Conservation (phyloP, 352 stramenopile genomes). For the Phytophthora europaea region DNA sequence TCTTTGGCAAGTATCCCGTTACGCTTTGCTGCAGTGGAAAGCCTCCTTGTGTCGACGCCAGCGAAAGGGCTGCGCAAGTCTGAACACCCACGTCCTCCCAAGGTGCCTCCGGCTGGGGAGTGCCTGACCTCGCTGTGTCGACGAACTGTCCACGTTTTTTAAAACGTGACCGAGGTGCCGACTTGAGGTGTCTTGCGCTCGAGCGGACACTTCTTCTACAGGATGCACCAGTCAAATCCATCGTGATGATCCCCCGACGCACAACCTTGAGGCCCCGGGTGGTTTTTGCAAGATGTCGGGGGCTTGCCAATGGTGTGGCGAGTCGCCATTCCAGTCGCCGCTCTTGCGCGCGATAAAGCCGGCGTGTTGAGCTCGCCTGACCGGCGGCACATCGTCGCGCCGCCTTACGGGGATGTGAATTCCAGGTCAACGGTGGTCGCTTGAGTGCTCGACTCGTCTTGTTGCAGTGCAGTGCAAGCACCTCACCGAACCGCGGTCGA, state of each 20-base stretch:
- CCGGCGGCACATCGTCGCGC: slow-evolving; percentile 29
- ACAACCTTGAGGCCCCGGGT: slow-evolving; percentile 29
- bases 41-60: slow-evolving; percentile 14
- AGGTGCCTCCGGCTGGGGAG: slow-evolving; percentile 4
- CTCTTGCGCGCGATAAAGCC: slow-evolving; percentile 25
- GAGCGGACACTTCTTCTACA: slow-evolving; percentile 31
- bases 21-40: slow-evolving; percentile 28
- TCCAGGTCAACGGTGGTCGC: slow-evolving; percentile 1
- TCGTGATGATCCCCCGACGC: slow-evolving; percentile 12
- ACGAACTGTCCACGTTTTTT: slow-evolving; percentile 1
- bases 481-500: slow-evolving; percentile 24
- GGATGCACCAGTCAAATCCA: slow-evolving; percentile 30
- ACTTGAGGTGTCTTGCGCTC: too few species aligned
- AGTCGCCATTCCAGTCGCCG: slow-evolving; percentile 13
- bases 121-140: slow-evolving; percentile 18
- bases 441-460: slow-evolving; percentile 20
- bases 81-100: slow-evolving; percentile 3
- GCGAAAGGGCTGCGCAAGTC: slow-evolving; percentile 1
- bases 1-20: slow-evolving; percentile 17
- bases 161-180: too few species aligned
- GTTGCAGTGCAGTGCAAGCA: slow-evolving; percentile 10
- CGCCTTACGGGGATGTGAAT: slow-evolving; percentile 16
- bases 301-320: too few species aligned
- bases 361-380: slow-evolving; percentile 32
- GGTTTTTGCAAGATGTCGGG: slow-evolving; percentile 22